Conservation (phyloP, 345 rosid species). For the Noccaea bulbosa region DNA sequence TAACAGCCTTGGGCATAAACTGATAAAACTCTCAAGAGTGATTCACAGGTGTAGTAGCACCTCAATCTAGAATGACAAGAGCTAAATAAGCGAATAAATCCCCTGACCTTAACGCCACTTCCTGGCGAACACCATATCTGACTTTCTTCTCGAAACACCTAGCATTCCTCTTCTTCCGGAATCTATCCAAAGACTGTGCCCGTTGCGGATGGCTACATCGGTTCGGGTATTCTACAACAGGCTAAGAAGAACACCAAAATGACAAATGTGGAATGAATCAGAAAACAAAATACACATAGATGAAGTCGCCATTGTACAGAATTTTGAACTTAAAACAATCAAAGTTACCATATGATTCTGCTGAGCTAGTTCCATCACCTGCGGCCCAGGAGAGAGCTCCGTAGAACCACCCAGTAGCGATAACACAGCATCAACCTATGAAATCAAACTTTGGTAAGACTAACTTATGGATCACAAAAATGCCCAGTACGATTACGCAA, state of each 20-base stretch:
- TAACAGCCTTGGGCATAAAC: conserved; percentile 1
- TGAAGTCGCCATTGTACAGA: conserved; percentile 1
- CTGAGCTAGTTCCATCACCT: conserved; percentile 57
- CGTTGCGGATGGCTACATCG: conserved; percentile 81
- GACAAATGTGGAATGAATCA: background rate
- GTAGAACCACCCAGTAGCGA: conserved; percentile 70
- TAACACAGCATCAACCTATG: conserved; percentile 80
- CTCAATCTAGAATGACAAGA: background rate
- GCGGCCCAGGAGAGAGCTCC: conserved; percentile 66
- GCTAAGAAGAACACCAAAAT: conserved; percentile 46
- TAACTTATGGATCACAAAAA: background rate
- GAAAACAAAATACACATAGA: conserved; percentile 2
- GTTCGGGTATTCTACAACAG: conserved; percentile 60
- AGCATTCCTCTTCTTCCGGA: conserved; percentile 91
- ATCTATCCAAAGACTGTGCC: conserved; percentile 83
- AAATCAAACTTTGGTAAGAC: conserved; percentile 3
- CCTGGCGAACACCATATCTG: conserved; percentile 92
- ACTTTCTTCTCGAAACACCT: conserved; percentile 95
- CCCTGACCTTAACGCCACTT: conserved; percentile 87
- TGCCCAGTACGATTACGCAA: background rate
- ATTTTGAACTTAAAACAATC: background rate
- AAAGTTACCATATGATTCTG: conserved; percentile 45
- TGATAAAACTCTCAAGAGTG: conserved; percentile 11
- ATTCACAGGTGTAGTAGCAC: background rate
- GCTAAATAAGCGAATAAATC: conserved; percentile 3